Evolutionary conservation across 805 yeast genomes (phyloP), one percentile per base, ranked within the genome.

Genomic region (Saccharomycopsis sp.): DNA sequence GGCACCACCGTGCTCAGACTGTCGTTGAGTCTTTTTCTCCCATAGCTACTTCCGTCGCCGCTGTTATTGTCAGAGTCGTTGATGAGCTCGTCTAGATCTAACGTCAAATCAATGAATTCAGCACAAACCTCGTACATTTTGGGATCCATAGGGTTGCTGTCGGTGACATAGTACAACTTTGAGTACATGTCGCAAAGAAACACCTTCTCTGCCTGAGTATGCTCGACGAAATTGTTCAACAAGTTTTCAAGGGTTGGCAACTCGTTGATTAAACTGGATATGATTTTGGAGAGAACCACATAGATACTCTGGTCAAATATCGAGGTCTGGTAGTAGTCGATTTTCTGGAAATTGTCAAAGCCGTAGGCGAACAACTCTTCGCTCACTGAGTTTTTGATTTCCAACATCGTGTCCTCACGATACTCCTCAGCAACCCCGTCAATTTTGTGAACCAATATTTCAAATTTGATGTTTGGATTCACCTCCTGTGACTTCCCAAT

Each of bases 71-170:
- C 48, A 4, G 48, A 44, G 8, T 44, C 48, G 21, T 44, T 44
- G 7, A 44, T 44, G 4, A 44, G 12, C 8, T 44, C 48, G 64
- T 89, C 91, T 62, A 94, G 73, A 67, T 94, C 98, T 24, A 91
- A 85, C 2, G 97, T 85, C 15, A 92, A 94, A 70, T 94, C 98
- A 51, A 94, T 92, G 67, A 94, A 94, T 67, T 94, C 98, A 0
- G 97, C 95, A 71, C 98, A 94, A 1, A 92, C 96, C 69, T 94
- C 97, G 69, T 94, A 94, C 0, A 95, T 89, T 67, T 91, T 96
- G 47, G 90, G 87, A 71, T 92, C 98, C 46, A 92, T 97, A 0
- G 98, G 97, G 1, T 91, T 84, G 0, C 97, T 88, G 70, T 94
- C 99, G 0, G 98, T 92, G 3, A 97, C 97, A 53, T 92, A 91